Evolutionary conservation across 1,139 yeast genomes (phyloP), one percentile per base, ranked within the genome.

Genomic region (Scheffersomyces cryptocercus): DNA sequence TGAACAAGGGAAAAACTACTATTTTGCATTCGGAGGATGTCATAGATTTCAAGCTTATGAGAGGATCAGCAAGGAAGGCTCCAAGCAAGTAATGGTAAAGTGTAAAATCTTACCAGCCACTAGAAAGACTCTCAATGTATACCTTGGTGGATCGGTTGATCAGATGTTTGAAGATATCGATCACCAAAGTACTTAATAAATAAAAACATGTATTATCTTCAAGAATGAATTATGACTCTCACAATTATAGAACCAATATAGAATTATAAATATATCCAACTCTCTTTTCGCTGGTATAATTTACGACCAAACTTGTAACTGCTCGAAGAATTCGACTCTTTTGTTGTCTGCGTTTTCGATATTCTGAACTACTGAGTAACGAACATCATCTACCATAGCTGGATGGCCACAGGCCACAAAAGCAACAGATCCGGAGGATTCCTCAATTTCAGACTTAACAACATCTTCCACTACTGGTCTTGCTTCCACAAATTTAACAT

Each of bases 1-100:
- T 37, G 85, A 85, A 38, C 60, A 75, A 9, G 93, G 89, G 0
- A 65, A 77, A 43, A 74, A 68, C 28, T 77, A 75, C 59, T 87
- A 83, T 58, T 88, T 87, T 67, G 95, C 95, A 2, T 84, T 87
- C 63, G 95, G 95, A 8, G 95, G 95, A 0, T 87, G 95, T 59
- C 95, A 87, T 59, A 64, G 95, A 48, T 82, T 87, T 52, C 95
- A 87, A 59, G 91, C 91, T 0, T 85, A 85, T 57, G 90, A 84
- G 49, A 66, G 70, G 42, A 51, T 73, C 30, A 54, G 52, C 11
- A 40, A 46, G 16, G 51, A 51, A 2, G 59, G 55, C 3, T 43
- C 46, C 4, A 41, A 40, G 15, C 80, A 76, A 33, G 67, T 73
- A 1, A 53, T 75, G 67, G 91, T 85, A 3, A 81, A 75, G 52